Conservation (phyloP, 1,139 yeast species). For the Debaryomyces psychrophilus region DNA sequence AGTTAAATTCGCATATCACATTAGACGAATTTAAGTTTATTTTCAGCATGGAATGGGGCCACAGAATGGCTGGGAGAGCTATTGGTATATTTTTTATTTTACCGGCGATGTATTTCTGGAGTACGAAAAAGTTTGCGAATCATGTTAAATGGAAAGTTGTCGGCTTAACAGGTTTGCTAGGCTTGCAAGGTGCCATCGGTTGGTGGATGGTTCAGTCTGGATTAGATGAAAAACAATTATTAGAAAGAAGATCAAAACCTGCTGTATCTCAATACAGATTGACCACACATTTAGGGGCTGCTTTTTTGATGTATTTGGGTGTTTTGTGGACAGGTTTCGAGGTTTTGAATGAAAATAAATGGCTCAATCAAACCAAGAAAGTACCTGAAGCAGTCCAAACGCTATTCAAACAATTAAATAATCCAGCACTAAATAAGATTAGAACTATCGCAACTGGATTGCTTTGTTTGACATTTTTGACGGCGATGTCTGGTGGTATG, state of each 20-base stretch:
- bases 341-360: slow-evolving; percentile 73
- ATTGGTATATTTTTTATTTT: slow-evolving; percentile 82
- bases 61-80: slow-evolving; percentile 86
- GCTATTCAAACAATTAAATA: slow-evolving; percentile 52
- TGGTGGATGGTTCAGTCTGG: slow-evolving; percentile 99
- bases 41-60: slow-evolving; percentile 97
- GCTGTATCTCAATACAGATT: slow-evolving; percentile 95
- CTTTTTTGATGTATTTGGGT: slow-evolving; percentile 83
- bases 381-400: slow-evolving; percentile 59
- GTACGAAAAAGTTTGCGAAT: slow-evolving; percentile 63
- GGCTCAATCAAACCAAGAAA: slow-evolving; percentile 45
- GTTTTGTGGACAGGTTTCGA: slow-evolving; percentile 91
- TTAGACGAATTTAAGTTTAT: slow-evolving; percentile 94
- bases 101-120: slow-evolving; percentile 85
- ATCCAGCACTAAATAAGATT: slow-evolving; percentile 59
- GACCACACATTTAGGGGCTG: slow-evolving; percentile 94
- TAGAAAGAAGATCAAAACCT: slow-evolving; percentile 84
- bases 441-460: slow-evolving; percentile 59
- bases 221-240: slow-evolving; percentile 76
- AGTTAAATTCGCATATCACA: slow-evolving; percentile 85
- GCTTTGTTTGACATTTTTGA: slow-evolving; percentile 70
- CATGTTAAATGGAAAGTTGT: slow-evolving; percentile 70
- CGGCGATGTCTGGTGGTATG: slow-evolving; percentile 97
- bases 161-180: slow-evolving; percentile 75
- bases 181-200: slow-evolving; percentile 93